A percentile compares a stretch with the other conserved stretches of the same genome.
phyloP scores from a whole-genome alignment of 345 rosid genomes.

The Citrus unshiu region DNA sequence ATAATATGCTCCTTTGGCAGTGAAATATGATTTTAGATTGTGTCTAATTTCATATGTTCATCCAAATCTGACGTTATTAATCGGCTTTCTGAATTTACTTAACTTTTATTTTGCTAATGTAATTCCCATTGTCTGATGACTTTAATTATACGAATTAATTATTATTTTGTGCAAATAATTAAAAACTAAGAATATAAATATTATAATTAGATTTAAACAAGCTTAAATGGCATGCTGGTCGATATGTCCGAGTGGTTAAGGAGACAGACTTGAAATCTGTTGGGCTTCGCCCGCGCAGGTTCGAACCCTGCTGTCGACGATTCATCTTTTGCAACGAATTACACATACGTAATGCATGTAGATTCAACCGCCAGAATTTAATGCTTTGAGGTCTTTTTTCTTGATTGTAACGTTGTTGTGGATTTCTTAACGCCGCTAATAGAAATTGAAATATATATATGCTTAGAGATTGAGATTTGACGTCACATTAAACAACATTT shows the following conservation, averaged over 20 bases:
- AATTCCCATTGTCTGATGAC: too few relatives aligned
- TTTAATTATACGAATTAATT: too few relatives aligned
- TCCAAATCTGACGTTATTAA: too few relatives aligned
- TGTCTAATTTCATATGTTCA: too few relatives aligned
- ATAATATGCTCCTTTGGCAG: too few relatives aligned
- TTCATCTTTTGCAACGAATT: too few relatives aligned
- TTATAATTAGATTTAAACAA: rapidly evolving
- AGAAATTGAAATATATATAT: background rate
- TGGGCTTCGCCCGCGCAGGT: constrained; percentile 81
- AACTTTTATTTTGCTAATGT: too few relatives aligned
- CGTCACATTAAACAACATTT: background rate
- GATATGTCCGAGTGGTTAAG: constrained; percentile 97
- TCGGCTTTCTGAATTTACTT: too few relatives aligned
- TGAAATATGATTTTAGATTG: too few relatives aligned
- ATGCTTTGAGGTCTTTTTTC: background rate
- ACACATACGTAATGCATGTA: too few relatives aligned
- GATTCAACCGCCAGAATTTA: background rate
- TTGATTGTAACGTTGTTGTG: background rate
- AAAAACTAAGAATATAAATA: too few relatives aligned
- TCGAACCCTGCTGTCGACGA: constrained; percentile 89
- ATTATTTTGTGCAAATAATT: too few relatives aligned
- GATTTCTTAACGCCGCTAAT: background rate
- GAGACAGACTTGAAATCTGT: constrained; percentile 95
- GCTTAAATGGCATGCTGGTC: rapidly evolving
- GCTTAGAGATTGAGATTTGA: background rate